These are phyloP conservation scores for Pyrrhoderma noxium DNA, from an alignment of 1,284 basidiomycete species.

Conservation along the genomic window DNA sequence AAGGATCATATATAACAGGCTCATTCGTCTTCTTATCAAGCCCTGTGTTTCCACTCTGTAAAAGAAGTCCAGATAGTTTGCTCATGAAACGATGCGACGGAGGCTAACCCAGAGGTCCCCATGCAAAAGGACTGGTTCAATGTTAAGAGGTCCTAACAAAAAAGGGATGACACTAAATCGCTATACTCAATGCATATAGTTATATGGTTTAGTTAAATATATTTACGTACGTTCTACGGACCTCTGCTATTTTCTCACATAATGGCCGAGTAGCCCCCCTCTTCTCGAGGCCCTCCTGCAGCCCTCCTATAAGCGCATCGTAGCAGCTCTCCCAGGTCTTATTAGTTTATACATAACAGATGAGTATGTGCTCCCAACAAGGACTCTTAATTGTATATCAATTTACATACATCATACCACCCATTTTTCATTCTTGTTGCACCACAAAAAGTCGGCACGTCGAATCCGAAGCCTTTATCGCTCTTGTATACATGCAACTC, in stretches of 20 bases:
- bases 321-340: constrained; percentile 68
- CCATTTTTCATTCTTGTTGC: constrained; percentile 71
- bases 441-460: constrained; percentile 75
- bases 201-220: neutral
- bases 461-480: constrained; percentile 62
- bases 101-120: constrained; percentile 82
- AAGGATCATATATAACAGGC: constrained; percentile 78
- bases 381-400: neutral
- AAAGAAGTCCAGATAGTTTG: too few relatives aligned
- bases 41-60: constrained; percentile 68
- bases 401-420: constrained; percentile 36
- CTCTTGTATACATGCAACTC: constrained; percentile 57
- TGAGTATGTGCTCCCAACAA: neutral
- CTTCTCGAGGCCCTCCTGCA: constrained; percentile 48
- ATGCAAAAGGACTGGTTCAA: constrained; percentile 74
- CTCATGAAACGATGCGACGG: too few relatives aligned
- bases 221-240: constrained; percentile 48
- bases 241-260: constrained; percentile 45
- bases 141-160: constrained; percentile 52
- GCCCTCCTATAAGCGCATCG: constrained; percentile 57
- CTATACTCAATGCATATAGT: neutral
- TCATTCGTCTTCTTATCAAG: constrained; percentile 44
- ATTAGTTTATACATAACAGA: constrained; percentile 6
- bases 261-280: constrained; percentile 42
- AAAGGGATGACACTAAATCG: constrained; percentile 66